Evolutionary conservation across 2,329 filamentous ascomycete genomes (phyloP).

Genomic region (Colletotrichum abscissum): DNA sequence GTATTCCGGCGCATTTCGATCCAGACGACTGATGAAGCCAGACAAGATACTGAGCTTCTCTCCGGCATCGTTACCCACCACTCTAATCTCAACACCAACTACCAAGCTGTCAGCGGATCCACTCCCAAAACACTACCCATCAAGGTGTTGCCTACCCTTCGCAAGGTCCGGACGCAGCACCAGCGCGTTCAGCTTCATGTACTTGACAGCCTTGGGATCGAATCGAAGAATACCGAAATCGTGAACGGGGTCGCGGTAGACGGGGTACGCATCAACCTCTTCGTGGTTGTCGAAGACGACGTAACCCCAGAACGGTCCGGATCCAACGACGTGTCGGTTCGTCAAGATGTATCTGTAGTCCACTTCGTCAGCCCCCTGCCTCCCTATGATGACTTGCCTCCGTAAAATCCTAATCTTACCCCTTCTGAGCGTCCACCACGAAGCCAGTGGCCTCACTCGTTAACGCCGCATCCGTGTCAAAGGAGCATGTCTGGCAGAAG

Average conservation of each 20-base stretch:
- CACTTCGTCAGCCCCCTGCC: not conserved
- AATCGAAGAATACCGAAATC: slow-evolving; percentile 98
- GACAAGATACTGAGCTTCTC: slow-evolving; percentile 98
- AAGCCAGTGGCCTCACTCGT: slow-evolving; percentile 98
- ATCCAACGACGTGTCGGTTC: slow-evolving; percentile 92
- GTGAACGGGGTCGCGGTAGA: slow-evolving; percentile 98
- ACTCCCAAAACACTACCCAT: slow-evolving; percentile 22
- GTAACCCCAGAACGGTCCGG: slow-evolving; percentile 97
- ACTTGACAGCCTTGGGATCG: slow-evolving; percentile 95
- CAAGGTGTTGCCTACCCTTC: slow-evolving; percentile 56
- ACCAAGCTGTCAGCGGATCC: slow-evolving; percentile 33
- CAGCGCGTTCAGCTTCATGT: slow-evolving; percentile 89
- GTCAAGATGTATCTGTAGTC: slow-evolving; percentile 77
- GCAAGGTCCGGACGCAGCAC: slow-evolving; percentile 87
- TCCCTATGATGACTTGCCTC: not conserved
- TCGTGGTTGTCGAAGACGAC: slow-evolving; percentile 99
- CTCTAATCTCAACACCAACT: slow-evolving; percentile 94
- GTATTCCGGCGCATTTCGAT: slow-evolving; percentile 97
- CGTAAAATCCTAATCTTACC: slow-evolving; percentile 60
- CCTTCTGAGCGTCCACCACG: slow-evolving; percentile 93
- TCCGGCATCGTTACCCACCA: slow-evolving; percentile 97
- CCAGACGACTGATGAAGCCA: slow-evolving; percentile 94
- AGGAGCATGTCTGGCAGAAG: slow-evolving; percentile 97
- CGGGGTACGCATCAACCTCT: slow-evolving; percentile 92
- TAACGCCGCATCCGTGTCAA: slow-evolving; percentile 95